Conservation (phyloP, 108 stramenopile species). For the Skeletonema menzelii region DNA sequence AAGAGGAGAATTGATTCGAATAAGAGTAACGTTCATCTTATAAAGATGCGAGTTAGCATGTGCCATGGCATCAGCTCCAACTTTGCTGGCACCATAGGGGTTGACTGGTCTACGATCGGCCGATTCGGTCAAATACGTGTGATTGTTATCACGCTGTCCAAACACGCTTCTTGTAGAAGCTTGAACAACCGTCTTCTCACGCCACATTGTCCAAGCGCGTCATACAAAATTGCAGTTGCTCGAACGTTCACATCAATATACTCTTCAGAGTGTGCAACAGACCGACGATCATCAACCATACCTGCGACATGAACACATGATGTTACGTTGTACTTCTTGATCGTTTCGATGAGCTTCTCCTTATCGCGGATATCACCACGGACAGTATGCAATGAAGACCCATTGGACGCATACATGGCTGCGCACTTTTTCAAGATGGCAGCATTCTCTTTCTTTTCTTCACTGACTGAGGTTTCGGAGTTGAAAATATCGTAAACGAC, state of each 20-base stretch:
- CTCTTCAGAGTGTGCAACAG: slow-evolving; percentile 90
- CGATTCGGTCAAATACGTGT: slow-evolving; percentile 87
- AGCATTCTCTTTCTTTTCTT: slow-evolving; percentile 78
- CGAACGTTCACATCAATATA: slow-evolving; percentile 92
- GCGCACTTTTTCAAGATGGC: slow-evolving; percentile 44
- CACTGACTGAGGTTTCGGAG: slow-evolving; percentile 91
- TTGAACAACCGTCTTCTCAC: slow-evolving; percentile 84
- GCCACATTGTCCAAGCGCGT: slow-evolving; percentile 64
- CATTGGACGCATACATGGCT: slow-evolving; percentile 32
- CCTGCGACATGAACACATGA: slow-evolving; percentile 16
- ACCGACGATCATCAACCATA: slow-evolving; percentile 84
- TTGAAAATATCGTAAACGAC: slow-evolving; percentile 98
- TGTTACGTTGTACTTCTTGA: slow-evolving; percentile 89
- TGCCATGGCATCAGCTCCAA: slow-evolving; percentile 88
- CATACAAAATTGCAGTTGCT: slow-evolving; percentile 87
- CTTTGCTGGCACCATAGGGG: slow-evolving; percentile 92
- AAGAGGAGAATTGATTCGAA: too few species aligned
- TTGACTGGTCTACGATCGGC: slow-evolving; percentile 90
- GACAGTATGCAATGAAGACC: background rate
- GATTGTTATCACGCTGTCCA: slow-evolving; percentile 83
- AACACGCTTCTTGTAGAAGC: slow-evolving; percentile 91
- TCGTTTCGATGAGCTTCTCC: slow-evolving; percentile 76
- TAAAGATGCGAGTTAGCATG: slow-evolving; percentile 92
- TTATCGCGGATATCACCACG: slow-evolving; percentile 15
- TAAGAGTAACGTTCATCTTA: slow-evolving; percentile 77